Evolutionary conservation across 2,329 filamentous ascomycete genomes (phyloP), one percentile per base, ranked within the genome.

Genomic region (Xylariaceae sp.): DNA sequence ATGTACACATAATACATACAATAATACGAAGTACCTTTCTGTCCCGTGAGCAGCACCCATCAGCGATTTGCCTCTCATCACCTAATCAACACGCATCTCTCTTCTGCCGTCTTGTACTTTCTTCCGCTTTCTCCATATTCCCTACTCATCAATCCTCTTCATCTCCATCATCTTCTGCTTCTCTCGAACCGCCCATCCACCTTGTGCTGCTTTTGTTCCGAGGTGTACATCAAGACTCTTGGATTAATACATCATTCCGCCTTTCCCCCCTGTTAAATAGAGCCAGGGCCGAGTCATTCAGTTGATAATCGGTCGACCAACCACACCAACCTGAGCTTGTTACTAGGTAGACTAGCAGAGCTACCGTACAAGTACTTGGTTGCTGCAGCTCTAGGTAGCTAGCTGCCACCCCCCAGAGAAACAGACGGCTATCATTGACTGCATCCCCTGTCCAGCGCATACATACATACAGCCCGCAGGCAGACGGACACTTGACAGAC

Each of bases 301-400:
- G 49, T 67, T 70, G 67, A 69, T 69, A 61, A 66, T 69, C 66
- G 66, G 67, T 64, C 63, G 59, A 60, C 56, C 64, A 65, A 59
- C 54, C 41, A 51, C 51, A 45, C 49, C 56, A 52, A 57, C 47
- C 44, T 44, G 50, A 56, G 52, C 44, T 26, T 40, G n/a, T n/a
- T n/a, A n/a, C n/a, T n/a, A n/a, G n/a, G n/a, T n/a, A 46, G 20
- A 42, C 41, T 59, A 50, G 48, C 44, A 52, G 40, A 54, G 48
- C 48, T 52, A 40, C 4, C 20, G 12, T 18, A 19, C 19, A n/a
- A n/a, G n/a, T n/a, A n/a, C n/a, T n/a, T n/a, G n/a, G n/a, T 41
- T n/a, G 37, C 42, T 52, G 48, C 57, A 60, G 57, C 52, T 60
- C 41, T 49, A 60, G 48, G 54, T 56, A 55, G 57, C 54, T 62